phyloP scores from a whole-genome alignment of 805 yeast species.

The Candida verbasci region DNA sequence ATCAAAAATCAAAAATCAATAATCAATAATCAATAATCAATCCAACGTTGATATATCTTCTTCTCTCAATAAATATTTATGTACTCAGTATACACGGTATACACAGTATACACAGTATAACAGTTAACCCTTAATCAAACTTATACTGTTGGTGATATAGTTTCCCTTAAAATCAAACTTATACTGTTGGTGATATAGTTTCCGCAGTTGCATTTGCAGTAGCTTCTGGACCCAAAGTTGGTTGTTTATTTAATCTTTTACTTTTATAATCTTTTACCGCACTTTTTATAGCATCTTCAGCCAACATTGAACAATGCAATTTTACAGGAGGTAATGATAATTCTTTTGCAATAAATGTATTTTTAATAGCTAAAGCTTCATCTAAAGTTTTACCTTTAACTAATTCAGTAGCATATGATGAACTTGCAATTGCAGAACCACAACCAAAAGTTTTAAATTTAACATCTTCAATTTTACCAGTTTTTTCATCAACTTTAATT shows the following conservation, averaged over 20 bases:
- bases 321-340: slow-evolving; percentile 94
- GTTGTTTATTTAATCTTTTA: slow-evolving; percentile 54
- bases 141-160: too few relatives aligned
- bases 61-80: too few relatives aligned
- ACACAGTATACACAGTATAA: too few relatives aligned
- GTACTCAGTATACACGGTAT: too few relatives aligned
- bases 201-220: slow-evolving; percentile 12
- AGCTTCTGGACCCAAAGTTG: slow-evolving; percentile 65
- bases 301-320: slow-evolving; percentile 96
- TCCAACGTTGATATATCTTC: too few relatives aligned
- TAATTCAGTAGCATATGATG: slow-evolving; percentile 90
- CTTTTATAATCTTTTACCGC: slow-evolving; percentile 93
- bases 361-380: slow-evolving; percentile 89
- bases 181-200: too few relatives aligned
- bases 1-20: too few relatives aligned
- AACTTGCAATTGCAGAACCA: slow-evolving; percentile 95
- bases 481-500: slow-evolving; percentile 83
- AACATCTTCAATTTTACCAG: slow-evolving; percentile 91
- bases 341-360: slow-evolving; percentile 92
- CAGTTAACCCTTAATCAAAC: too few relatives aligned
- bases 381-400: slow-evolving; percentile 93
- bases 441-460: slow-evolving; percentile 99
- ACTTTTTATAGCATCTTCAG: slow-evolving; percentile 97
- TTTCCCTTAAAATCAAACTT: too few relatives aligned
- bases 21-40: too few relatives aligned